These are phyloP conservation scores for Pseudogymnoascus sp. DNA, from an alignment of 2,329 filamentous ascomycete genomes.

Conservation along the genomic window DNA sequence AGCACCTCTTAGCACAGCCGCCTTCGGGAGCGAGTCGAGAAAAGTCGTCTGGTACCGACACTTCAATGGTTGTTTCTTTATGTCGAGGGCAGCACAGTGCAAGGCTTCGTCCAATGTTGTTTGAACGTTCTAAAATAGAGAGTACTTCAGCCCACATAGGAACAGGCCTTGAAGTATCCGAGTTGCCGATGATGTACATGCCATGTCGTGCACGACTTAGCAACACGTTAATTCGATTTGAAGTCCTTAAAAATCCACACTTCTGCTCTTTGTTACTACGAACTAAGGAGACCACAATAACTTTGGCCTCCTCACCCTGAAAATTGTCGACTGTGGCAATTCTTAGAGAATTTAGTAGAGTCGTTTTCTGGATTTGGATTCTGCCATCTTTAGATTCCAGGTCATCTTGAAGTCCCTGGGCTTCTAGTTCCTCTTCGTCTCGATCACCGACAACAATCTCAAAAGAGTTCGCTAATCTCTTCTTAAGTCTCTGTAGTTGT, in stretches of 20 bases:
- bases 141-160: constrained; percentile 57
- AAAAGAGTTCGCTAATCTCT: constrained; percentile 38
- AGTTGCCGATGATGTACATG: constrained; percentile 63
- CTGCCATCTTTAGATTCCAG: constrained; percentile 12
- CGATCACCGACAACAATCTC: constrained; percentile 57
- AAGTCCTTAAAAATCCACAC: constrained; percentile 57
- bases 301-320: constrained; percentile 66
- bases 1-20: constrained; percentile 39
- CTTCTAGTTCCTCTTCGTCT: constrained; percentile 46
- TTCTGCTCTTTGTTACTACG: constrained; percentile 53
- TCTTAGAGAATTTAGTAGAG: constrained; percentile 32
- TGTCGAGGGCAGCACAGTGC: constrained; percentile 55
- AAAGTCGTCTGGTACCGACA: constrained; percentile 18
- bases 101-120: constrained; percentile 42
- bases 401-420: constrained; percentile 20
- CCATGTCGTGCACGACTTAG: constrained; percentile 59
- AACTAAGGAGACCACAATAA: constrained; percentile 62
- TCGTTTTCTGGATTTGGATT: constrained; percentile 30
- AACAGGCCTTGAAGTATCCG: constrained; percentile 46
- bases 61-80: constrained; percentile 37
- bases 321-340: constrained; percentile 67
- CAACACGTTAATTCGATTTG: constrained; percentile 62
- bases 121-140: constrained; percentile 37
- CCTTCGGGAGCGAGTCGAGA: constrained; percentile 47
- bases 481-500: constrained; percentile 45